These are phyloP conservation scores for Ascochyta koolunga DNA, from an alignment of 2,329 filamentous ascomycete genomes.

Conservation along the genomic window DNA sequence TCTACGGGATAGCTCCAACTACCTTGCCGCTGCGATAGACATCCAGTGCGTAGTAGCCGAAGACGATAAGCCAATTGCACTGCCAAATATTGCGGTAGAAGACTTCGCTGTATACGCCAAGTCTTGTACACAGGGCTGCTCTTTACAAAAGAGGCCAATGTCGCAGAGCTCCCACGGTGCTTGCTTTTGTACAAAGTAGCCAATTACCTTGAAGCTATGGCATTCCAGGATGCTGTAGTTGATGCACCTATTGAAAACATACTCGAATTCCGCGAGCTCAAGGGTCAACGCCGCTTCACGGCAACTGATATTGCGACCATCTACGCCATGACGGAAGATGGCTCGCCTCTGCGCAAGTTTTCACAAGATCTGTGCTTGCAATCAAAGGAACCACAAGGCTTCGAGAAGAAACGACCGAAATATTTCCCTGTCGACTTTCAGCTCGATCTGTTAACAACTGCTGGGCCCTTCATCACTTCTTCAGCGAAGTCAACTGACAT, in stretches of 20 bases:
- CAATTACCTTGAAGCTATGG: conserved; percentile 3
- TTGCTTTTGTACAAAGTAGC: conserved; percentile 7
- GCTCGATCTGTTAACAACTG: conserved; percentile 5
- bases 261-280: conserved; percentile 2
- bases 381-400: conserved; percentile 1
- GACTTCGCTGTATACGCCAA: conserved; percentile 6
- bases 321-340: conserved; percentile 2
- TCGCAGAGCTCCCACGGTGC: background rate
- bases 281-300: conserved; percentile 8
- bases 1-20: conserved; percentile 2
- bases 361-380: conserved; percentile 3
- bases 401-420: background rate
- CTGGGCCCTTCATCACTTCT: conserved; percentile 9
- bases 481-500: conserved; percentile 2
- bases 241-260: conserved; percentile 9
- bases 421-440: conserved; percentile 1
- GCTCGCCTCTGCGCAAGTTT: conserved; percentile 3
- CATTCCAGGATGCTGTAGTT: conserved; percentile 10
- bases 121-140: conserved; percentile 4
- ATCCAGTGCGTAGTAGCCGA: background rate
- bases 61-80: background rate
- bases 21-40: background rate
- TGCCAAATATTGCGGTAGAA: background rate
- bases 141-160: conserved; percentile 1
- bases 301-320: background rate